Percentiles rank a stretch among this genome's conserved stretches.
phyloP scores from a whole-genome alignment of 768 basidiomycete genomes.

The Amanita pseudoporphyria region DNA sequence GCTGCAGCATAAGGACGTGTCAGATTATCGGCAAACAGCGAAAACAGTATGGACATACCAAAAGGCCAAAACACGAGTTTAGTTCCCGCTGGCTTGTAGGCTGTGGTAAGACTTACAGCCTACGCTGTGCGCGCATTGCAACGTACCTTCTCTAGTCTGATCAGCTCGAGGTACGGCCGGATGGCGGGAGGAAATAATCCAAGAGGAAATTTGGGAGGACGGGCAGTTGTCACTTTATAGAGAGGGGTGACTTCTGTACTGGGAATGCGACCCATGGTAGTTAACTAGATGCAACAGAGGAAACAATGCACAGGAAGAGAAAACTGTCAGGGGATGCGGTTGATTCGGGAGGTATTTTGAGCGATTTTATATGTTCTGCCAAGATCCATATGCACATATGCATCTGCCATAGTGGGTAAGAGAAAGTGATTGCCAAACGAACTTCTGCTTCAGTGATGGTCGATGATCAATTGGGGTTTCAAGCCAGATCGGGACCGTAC shows the following conservation, averaged over 20 bases:
- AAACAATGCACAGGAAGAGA: not conserved
- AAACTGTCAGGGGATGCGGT: not conserved
- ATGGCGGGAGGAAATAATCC: constrained; percentile 14
- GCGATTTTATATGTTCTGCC: not conserved
- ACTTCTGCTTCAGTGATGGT: not conserved
- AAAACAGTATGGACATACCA: constrained; percentile 18
- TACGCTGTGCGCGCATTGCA: not conserved
- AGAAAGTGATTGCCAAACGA: not conserved
- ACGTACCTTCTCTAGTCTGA: constrained; percentile 36
- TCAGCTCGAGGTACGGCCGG: constrained; percentile 38
- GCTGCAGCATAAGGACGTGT: constrained; percentile 16
- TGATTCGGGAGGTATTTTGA: not conserved
- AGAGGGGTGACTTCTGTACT: constrained; percentile 13
- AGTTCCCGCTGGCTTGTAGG: constrained; percentile 35
- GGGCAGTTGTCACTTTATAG: constrained; percentile 10
- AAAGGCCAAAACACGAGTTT: constrained; percentile 48
- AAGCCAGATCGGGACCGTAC: no score
- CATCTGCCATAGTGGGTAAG: not conserved
- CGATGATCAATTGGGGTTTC: not conserved
- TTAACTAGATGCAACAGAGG: not conserved
- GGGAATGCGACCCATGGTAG: constrained; percentile 14
- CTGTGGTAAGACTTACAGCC: not conserved
- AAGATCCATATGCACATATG: not conserved
- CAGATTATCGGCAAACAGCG: not conserved
- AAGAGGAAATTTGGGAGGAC: constrained; percentile 22